A percentile compares a stretch with the other conserved stretches of the same genome.
These are phyloP conservation scores for Solidago caesia DNA, from an alignment of 129 eudicot species.

Conservation along the genomic window DNA sequence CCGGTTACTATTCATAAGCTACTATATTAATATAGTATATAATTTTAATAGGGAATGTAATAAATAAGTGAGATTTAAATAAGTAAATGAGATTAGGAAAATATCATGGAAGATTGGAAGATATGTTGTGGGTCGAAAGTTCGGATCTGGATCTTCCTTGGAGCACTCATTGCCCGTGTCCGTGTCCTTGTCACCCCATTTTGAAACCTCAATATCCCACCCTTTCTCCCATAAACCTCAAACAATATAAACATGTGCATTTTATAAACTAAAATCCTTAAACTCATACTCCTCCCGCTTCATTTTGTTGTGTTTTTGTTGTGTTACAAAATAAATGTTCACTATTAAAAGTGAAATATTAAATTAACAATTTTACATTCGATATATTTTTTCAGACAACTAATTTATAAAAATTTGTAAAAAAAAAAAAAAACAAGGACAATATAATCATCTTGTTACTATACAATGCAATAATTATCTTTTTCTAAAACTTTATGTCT, in stretches of 20 bases:
- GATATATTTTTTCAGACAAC: no score
- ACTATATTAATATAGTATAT: no score
- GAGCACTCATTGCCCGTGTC: conserved; percentile 19
- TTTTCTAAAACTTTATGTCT: no score
- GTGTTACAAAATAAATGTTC: no score
- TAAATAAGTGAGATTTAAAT: not conserved
- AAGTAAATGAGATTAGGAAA: not conserved
- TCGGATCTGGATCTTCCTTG: conserved; percentile 42
- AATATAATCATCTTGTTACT: no score
- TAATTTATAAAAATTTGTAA: no score
- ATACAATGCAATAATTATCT: no score
- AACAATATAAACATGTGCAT: conserved; percentile 18
- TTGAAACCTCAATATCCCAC: conserved; percentile 31
- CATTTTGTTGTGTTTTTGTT: no score
- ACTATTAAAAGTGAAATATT: no score
- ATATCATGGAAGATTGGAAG: conserved; percentile 41
- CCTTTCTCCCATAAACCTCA: conserved; percentile 23
- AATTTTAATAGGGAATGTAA: not conserved
- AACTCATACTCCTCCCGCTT: not conserved
- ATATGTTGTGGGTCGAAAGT: conserved; percentile 38
- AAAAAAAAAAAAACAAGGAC: no score
- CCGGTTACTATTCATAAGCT: no score
- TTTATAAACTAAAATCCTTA: not conserved
- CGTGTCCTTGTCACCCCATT: conserved; percentile 29
- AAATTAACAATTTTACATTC: no score